phyloP scores from a whole-genome alignment of 352 stramenopile species.

The Aphanomyces euteiches region DNA sequence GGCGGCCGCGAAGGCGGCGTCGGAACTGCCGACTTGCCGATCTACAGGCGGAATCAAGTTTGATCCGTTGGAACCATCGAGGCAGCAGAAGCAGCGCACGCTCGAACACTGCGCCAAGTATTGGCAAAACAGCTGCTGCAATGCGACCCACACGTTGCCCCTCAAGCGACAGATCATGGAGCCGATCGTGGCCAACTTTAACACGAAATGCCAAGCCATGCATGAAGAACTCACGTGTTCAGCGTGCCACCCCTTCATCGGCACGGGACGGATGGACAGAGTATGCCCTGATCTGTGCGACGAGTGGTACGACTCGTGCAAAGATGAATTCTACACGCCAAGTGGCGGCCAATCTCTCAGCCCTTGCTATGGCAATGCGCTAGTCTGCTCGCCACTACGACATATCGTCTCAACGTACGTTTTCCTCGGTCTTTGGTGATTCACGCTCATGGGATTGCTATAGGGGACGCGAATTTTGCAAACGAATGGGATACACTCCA shows the following conservation, averaged over 20 bases:
- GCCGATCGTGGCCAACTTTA: slow-evolving; percentile 71
- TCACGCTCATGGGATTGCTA: slow-evolving; percentile 26
- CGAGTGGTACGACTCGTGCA: slow-evolving; percentile 66
- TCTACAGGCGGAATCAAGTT: slow-evolving; percentile 26
- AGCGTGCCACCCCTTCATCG: slow-evolving; percentile 74
- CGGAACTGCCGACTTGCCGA: slow-evolving; percentile 5
- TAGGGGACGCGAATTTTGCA: slow-evolving; percentile 58
- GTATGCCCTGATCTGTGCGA: slow-evolving; percentile 71
- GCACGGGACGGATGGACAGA: slow-evolving; percentile 66
- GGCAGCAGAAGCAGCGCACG: slow-evolving; percentile 16
- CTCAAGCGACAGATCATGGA: slow-evolving; percentile 64
- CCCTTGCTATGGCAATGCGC: slow-evolving; percentile 78
- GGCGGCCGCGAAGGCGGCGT: neutral
- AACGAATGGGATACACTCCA: slow-evolving; percentile 77
- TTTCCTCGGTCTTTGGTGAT: neutral
- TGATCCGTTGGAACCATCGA: slow-evolving; percentile 14
- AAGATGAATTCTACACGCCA: slow-evolving; percentile 72
- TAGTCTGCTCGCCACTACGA: slow-evolving; percentile 72
- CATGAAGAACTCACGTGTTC: slow-evolving; percentile 78
- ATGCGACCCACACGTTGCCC: slow-evolving; percentile 57
- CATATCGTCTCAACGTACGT: slow-evolving; percentile 39
- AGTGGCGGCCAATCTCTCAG: slow-evolving; percentile 50
- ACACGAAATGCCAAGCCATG: slow-evolving; percentile 55
- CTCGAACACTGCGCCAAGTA: slow-evolving; percentile 82
- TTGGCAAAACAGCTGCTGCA: slow-evolving; percentile 75